Evolutionary conservation across 306 rosid genomes (phyloP).

Genomic region (Vigna trinervia): DNA sequence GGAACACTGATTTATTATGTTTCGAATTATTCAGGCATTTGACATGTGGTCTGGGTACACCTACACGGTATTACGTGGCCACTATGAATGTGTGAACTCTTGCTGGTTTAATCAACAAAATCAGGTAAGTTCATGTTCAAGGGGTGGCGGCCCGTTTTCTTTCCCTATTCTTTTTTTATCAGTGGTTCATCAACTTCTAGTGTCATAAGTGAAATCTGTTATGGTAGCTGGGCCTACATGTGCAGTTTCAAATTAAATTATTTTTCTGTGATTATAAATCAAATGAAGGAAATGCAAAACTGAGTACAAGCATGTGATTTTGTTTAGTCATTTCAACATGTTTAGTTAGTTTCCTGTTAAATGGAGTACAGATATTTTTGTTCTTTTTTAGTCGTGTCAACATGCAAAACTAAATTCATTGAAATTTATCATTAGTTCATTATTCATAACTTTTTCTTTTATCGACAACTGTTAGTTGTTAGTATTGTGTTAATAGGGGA

Average conservation of each 20-base stretch:
- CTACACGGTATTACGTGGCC: conserved; percentile 69
- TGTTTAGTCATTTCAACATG: not conserved
- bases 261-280: conserved; percentile 33
- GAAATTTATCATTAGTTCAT: conserved; percentile 18
- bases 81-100: conserved; percentile 83
- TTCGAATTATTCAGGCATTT: conserved; percentile 68
- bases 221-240: not conserved
- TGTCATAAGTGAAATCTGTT: conserved; percentile 28
- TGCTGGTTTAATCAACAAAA: conserved; percentile 83
- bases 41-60: conserved; percentile 89
- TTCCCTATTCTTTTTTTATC: conserved; percentile 17
- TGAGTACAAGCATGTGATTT: too few relatives aligned
- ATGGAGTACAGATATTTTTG: not conserved
- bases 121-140: conserved; percentile 66
- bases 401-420: not conserved
- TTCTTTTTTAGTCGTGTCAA: too few relatives aligned
- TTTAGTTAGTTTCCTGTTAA: conserved; percentile 39
- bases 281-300: conserved; percentile 31
- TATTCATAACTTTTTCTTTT: not conserved
- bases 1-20: conserved; percentile 40
- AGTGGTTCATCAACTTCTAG: conserved; percentile 27
- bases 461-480: too few relatives aligned
- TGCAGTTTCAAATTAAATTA: conserved; percentile 26
- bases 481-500: too few relatives aligned
- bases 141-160: conserved; percentile 21